These are phyloP conservation scores for Candida glucosophila DNA, from an alignment of 1,139 yeast species.

Conservation along the genomic window DNA sequence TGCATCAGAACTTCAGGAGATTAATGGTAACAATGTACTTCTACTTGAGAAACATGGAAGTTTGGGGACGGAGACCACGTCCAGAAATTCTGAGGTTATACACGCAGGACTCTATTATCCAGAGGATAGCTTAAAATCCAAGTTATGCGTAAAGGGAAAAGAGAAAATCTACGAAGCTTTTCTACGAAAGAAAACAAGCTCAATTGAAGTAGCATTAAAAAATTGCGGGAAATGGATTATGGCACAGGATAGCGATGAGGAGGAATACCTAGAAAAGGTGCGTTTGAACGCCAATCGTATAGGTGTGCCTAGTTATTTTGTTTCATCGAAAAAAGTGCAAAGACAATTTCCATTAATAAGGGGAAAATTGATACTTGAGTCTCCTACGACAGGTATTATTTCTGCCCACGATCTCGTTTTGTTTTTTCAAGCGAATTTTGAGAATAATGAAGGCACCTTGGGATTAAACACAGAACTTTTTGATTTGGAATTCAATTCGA, in stretches of 20 bases:
- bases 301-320: conserved; percentile 52
- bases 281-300: conserved; percentile 42
- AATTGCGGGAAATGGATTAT: conserved; percentile 86
- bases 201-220: conserved; percentile 37
- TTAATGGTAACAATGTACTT: conserved; percentile 40
- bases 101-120: conserved; percentile 91
- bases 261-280: conserved; percentile 46
- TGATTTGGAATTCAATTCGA: conserved; percentile 23
- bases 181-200: conserved; percentile 29
- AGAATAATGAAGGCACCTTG: conserved; percentile 51
- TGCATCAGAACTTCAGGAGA: conserved; percentile 55
- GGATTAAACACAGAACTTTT: conserved; percentile 55
- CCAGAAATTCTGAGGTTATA: conserved; percentile 84
- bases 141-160: conserved; percentile 70
- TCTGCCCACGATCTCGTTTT: conserved; percentile 71
- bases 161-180: conserved; percentile 46
- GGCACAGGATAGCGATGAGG: conserved; percentile 65
- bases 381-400: conserved; percentile 83
- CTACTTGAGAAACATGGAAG: conserved; percentile 59
- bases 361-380: conserved; percentile 58
- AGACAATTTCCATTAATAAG: conserved; percentile 54
- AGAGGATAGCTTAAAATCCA: conserved; percentile 52
- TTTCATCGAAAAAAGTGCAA: conserved; percentile 36
- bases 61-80: conserved; percentile 73
- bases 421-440: conserved; percentile 47